These are phyloP conservation scores for Myriosclerotinia scirpicola DNA, from an alignment of 2,329 filamentous ascomycete genomes.

Conservation along the genomic window DNA sequence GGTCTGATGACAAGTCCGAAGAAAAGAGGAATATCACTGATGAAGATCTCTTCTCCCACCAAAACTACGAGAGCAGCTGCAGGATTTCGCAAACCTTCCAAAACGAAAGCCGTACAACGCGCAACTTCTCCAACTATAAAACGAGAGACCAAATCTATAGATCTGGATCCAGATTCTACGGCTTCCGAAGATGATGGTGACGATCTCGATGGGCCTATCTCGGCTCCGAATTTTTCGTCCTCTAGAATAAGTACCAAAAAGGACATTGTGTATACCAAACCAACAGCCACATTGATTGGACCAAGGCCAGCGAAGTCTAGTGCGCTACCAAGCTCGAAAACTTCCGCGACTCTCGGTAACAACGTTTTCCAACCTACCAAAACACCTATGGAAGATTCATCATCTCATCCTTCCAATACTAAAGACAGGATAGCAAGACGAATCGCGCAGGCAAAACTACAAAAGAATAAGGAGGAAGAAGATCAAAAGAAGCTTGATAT, in stretches of 20 bases:
- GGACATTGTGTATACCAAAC: background rate
- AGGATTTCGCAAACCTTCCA: slow-evolving; percentile 35
- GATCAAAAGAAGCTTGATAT: slow-evolving; percentile 30
- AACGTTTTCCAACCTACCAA: background rate
- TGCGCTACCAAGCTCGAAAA: background rate
- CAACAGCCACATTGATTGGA: background rate
- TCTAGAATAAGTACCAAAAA: background rate
- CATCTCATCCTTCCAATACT: background rate
- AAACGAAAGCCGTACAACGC: background rate
- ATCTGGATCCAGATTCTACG: slow-evolving; percentile 17
- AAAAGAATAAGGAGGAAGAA: slow-evolving; percentile 31
- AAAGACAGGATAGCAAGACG: slow-evolving; percentile 24
- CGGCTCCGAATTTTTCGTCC: slow-evolving; percentile 30
- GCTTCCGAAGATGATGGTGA: slow-evolving; percentile 31
- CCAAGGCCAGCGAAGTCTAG: background rate
- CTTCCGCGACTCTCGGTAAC: background rate
- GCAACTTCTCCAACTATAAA: slow-evolving; percentile 6
- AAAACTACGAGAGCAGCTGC: slow-evolving; percentile 39
- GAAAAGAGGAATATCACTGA: slow-evolving; percentile 38
- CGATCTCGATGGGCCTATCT: slow-evolving; percentile 37
- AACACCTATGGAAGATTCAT: background rate
- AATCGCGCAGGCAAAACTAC: slow-evolving; percentile 29
- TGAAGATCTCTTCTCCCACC: slow-evolving; percentile 30
- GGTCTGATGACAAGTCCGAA: slow-evolving; percentile 47
- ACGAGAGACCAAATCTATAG: background rate